Evolutionary conservation across 345 rosid species (phyloP), one percentile per base, ranked within the genome.

Genomic region (Tarenaya hassleriana): DNA sequence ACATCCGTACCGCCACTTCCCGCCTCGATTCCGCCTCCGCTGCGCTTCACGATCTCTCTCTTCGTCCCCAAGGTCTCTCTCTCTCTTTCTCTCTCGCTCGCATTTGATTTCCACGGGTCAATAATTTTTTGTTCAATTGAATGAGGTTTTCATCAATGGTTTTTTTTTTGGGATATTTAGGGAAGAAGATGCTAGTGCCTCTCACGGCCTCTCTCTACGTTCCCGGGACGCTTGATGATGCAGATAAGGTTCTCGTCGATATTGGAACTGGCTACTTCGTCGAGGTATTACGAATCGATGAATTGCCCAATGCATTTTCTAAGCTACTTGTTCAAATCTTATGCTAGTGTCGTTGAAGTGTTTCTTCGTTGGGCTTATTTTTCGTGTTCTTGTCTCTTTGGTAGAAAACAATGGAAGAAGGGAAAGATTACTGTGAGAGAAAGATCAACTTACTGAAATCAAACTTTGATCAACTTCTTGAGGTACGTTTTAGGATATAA

Each of bases 181-280:
- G 86, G 12, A 79, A 81, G 80, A 78, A 79, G 64, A 83, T 94
- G 85, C 63, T 88, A 68, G 89, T 86, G 41, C 99, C 99, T 38
- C 84, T 88, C 34, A 88, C 97, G 7, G 95, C 97, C 0, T 88
- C 99, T 33, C 89, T 94, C 16, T 94, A 88, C 46, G 95, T 86
- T 19, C 88, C 95, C 15, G 97, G 95, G 15, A 62, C 73, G 4
- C 97, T 94, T 27, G 88, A 88, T 58, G 95, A 82, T 10, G 78
- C 94, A 19, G 79, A 80, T 40, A 82, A 75, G 29, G 88, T 88
- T 32, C 80, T 94, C 18, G 94, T 94, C 46, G 96, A 94, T 69
- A 80, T 94, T 38, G 97, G 99, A 53, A 94, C 99, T 46, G 99
- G 99, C 14, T 94, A 83, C 78, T 94, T 94, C 77, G 87, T 88